Conservation (phyloP, 768 basidiomycete genomes). For the Hemileccinum impolitum region DNA sequence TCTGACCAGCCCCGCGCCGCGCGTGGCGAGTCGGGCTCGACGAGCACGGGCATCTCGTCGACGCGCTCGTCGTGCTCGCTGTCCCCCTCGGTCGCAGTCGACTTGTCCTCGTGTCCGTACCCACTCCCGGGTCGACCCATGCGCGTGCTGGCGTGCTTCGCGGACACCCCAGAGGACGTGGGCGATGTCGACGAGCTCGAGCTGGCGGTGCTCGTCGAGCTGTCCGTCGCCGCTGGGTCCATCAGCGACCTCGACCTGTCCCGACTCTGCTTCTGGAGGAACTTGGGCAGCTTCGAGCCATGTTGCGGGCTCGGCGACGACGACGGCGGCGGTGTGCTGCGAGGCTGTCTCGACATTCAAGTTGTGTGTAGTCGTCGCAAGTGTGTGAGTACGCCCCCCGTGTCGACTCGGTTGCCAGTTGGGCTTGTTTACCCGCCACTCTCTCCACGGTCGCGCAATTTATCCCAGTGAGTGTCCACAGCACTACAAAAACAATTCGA, state of each 20-base stretch:
- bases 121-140: slow-evolving; percentile 37
- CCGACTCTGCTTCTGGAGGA: slow-evolving; percentile 61
- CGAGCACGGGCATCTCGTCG: slow-evolving; percentile 62
- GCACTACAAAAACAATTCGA: too few species aligned
- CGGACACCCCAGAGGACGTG: slow-evolving; percentile 31
- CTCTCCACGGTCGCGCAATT: slow-evolving; percentile 14
- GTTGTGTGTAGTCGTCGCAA: slow-evolving; percentile 1
- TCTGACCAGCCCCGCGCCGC: slow-evolving; percentile 52
- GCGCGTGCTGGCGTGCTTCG: slow-evolving; percentile 19
- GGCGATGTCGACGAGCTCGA: slow-evolving; percentile 37
- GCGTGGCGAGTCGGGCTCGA: slow-evolving; percentile 55
- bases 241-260: slow-evolving; percentile 58
- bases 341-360: slow-evolving; percentile 51
- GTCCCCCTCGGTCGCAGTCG: slow-evolving; percentile 17
- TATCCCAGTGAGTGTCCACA: slow-evolving; percentile 7
- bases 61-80: slow-evolving; percentile 32
- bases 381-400: slow-evolving; percentile 10
- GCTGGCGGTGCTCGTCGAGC: slow-evolving; percentile 37
- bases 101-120: slow-evolving; percentile 15
- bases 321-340: slow-evolving; percentile 40
- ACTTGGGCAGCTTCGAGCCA: slow-evolving; percentile 60
- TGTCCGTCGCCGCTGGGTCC: slow-evolving; percentile 35
- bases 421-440: slow-evolving; percentile 26
- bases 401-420: slow-evolving; percentile 20
- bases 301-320: slow-evolving; percentile 41